Percentiles rank a stretch among this genome's conserved stretches.
Evolutionary conservation across 2,329 filamentous ascomycete species (phyloP).

Genomic region (Colletotrichum salicis): DNA sequence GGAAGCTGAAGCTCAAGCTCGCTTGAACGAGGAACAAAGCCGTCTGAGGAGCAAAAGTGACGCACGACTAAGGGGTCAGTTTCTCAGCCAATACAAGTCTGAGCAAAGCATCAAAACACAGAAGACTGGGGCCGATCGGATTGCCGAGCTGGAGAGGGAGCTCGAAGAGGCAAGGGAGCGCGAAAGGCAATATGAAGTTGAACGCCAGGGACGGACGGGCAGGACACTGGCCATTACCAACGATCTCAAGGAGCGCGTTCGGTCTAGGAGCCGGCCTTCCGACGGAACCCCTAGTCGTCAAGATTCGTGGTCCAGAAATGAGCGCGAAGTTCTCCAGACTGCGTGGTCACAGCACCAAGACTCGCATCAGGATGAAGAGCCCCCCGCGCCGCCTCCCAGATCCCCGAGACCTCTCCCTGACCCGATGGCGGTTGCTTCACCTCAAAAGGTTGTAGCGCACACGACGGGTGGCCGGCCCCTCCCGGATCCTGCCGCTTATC

Average conservation of each 20-base stretch:
- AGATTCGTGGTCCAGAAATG: constrained; percentile 72
- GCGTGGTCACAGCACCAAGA: constrained; percentile 59
- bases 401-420: constrained; percentile 55
- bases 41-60: constrained; percentile 70
- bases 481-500: constrained; percentile 57
- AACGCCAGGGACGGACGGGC: constrained; percentile 61
- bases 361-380: constrained; percentile 40
- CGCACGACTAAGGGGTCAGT: constrained; percentile 80
- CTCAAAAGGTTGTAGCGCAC: constrained; percentile 48
- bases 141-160: constrained; percentile 77
- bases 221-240: constrained; percentile 30
- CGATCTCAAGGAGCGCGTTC: constrained; percentile 45
- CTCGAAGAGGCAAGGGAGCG: constrained; percentile 70
- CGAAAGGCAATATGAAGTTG: constrained; percentile 70
- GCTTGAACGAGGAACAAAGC: constrained; percentile 73
- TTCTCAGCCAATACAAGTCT: constrained; percentile 85
- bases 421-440: constrained; percentile 44
- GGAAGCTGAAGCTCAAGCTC: constrained; percentile 77
- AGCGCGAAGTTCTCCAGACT: constrained; percentile 71
- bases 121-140: constrained; percentile 41
- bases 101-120: constrained; percentile 62
- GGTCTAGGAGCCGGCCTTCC: constrained; percentile 43
- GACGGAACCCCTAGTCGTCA: constrained; percentile 59
- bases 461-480: constrained; percentile 62
- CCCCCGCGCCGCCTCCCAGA: constrained; percentile 41